phyloP scores from a whole-genome alignment of 2,329 filamentous ascomycete genomes.

The Ceratocystiopsis brevicomis region DNA sequence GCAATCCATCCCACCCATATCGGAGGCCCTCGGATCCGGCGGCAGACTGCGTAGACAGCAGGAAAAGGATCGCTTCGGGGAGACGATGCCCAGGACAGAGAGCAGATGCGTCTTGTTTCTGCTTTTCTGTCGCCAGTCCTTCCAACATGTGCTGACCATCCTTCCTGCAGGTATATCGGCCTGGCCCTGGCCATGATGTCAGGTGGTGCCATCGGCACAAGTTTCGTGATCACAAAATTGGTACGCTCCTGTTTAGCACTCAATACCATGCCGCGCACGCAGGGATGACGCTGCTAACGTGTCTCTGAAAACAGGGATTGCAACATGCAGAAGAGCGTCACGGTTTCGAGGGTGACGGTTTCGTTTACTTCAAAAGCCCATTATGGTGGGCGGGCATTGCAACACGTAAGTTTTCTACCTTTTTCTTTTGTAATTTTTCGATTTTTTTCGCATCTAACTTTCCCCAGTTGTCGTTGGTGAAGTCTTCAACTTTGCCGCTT shows the following conservation, averaged over 20 bases:
- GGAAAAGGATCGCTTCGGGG: too few species aligned
- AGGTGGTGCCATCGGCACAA: constrained; percentile 65
- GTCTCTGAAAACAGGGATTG: constrained; percentile 20
- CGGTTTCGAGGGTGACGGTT: constrained; percentile 93
- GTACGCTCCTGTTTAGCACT: constrained; percentile 25
- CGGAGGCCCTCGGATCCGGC: too few species aligned
- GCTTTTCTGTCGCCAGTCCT: not conserved
- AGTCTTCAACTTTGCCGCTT: constrained; percentile 92
- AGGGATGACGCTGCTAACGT: not conserved
- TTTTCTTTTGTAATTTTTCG: not conserved
- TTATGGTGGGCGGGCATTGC: constrained; percentile 92
- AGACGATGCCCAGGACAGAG: too few species aligned
- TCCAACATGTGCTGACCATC: not conserved
- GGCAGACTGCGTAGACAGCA: not conserved
- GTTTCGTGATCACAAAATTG: constrained; percentile 99
- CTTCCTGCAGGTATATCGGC: constrained; percentile 46
- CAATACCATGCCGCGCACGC: not conserved
- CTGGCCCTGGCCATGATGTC: constrained; percentile 56
- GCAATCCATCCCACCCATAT: too few species aligned
- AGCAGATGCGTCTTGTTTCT: too few species aligned
- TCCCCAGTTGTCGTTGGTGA: constrained; percentile 71
- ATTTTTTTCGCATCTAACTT: not conserved
- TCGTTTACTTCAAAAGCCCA: constrained; percentile 83
- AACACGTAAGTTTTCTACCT: constrained; percentile 42
- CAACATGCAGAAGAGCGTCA: constrained; percentile 79